These are phyloP conservation scores for Neofusicoccum umdonicola DNA, from an alignment of 2,329 filamentous ascomycete species.

Conservation along the genomic window DNA sequence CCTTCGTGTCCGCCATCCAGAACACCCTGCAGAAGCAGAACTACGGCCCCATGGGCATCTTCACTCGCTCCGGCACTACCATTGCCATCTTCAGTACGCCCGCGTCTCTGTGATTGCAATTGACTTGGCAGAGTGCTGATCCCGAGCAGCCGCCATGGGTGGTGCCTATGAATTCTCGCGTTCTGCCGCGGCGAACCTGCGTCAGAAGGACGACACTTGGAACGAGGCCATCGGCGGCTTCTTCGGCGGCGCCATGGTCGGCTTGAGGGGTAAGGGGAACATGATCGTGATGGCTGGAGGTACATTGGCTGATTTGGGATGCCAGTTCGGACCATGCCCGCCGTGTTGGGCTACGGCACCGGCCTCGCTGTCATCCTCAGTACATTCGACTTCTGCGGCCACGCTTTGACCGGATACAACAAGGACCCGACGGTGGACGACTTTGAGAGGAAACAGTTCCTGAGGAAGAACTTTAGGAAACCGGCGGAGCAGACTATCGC, in stretches of 20 bases:
- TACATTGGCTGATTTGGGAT: slow-evolving; percentile 16
- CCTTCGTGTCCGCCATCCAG: slow-evolving; percentile 74
- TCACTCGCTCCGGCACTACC: slow-evolving; percentile 74
- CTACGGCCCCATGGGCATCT: slow-evolving; percentile 74
- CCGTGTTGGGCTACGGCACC: slow-evolving; percentile 67
- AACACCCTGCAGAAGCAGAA: slow-evolving; percentile 85
- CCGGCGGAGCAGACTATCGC: slow-evolving; percentile 77
- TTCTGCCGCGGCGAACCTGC: slow-evolving; percentile 76
- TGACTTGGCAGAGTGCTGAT: slow-evolving; percentile 27
- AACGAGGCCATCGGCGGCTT: slow-evolving; percentile 76
- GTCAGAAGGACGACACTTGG: slow-evolving; percentile 76
- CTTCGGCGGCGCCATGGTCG: slow-evolving; percentile 69
- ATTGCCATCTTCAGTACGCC: slow-evolving; percentile 65
- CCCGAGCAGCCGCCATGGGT: slow-evolving; percentile 63
- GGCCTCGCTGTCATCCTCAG: slow-evolving; percentile 58
- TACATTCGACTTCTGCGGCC: slow-evolving; percentile 67
- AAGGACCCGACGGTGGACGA: slow-evolving; percentile 64
- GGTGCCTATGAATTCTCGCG: slow-evolving; percentile 76
- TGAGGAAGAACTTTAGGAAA: slow-evolving; percentile 71
- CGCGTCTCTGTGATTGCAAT: background rate
- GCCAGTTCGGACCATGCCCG: slow-evolving; percentile 63
- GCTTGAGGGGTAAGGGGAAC: slow-evolving; percentile 64
- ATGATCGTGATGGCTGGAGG: background rate
- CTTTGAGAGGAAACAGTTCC: slow-evolving; percentile 70
- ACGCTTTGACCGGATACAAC: slow-evolving; percentile 55